These are phyloP conservation scores for Tolypocladium tundrense DNA, from an alignment of 2,329 filamentous ascomycete genomes.

Conservation along the genomic window DNA sequence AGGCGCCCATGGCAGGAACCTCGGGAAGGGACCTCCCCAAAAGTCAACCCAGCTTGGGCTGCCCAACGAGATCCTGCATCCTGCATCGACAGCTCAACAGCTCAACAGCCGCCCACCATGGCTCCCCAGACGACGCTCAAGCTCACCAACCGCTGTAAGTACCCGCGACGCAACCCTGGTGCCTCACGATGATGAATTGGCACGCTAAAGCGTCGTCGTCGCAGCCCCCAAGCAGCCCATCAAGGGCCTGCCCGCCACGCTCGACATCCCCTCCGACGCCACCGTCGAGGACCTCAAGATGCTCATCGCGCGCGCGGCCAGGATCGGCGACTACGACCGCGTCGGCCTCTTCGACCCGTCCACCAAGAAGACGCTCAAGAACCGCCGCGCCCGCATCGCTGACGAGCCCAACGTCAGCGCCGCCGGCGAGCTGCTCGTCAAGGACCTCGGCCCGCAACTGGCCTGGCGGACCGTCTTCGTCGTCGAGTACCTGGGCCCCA, in stretches of 20 bases:
- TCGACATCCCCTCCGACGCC: constrained; percentile 38
- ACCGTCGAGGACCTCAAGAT: constrained; percentile 53
- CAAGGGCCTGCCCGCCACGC: constrained; percentile 40
- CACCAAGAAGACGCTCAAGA: constrained; percentile 53
- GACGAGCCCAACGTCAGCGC: constrained; percentile 38
- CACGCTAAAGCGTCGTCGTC: not conserved
- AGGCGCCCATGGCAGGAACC: not conserved
- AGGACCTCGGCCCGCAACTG: constrained; percentile 87
- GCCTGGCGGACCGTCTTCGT: constrained; percentile 90
- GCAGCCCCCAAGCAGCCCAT: constrained; percentile 38
- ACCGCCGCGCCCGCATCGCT: constrained; percentile 43
- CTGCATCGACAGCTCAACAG: not conserved
- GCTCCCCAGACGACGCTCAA: constrained; percentile 26
- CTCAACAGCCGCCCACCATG: constrained; percentile 12
- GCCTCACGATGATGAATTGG: not conserved
- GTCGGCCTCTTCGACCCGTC: constrained; percentile 51
- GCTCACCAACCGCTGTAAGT: constrained; percentile 24
- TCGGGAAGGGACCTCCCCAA: not conserved
- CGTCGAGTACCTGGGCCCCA: constrained; percentile 87
- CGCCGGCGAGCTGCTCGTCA: constrained; percentile 62
- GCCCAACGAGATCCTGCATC: not conserved
- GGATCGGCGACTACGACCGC: constrained; percentile 48
- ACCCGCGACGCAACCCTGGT: not conserved
- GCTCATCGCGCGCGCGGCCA: constrained; percentile 38
- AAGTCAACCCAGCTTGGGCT: not conserved